Conservation (phyloP, 768 basidiomycete genomes). For the Phylloporus rhodoxanthus region DNA sequence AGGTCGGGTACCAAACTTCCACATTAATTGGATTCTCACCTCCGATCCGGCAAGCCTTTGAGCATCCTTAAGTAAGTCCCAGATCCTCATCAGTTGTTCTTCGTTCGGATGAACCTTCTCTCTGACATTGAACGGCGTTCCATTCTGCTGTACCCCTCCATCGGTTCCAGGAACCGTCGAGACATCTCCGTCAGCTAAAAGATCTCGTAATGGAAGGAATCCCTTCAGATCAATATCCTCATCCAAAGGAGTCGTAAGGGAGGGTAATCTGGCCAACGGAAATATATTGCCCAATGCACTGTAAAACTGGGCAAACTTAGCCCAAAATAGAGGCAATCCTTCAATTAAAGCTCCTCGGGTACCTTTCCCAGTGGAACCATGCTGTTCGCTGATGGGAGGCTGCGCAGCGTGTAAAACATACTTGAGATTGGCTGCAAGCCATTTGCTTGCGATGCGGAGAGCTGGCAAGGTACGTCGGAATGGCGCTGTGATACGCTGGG, state of each 20-base stretch:
- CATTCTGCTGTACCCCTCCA: conserved; percentile 22
- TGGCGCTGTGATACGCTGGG: conserved; percentile 77
- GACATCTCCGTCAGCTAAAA: conserved; percentile 37
- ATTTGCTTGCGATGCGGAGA: conserved; percentile 82
- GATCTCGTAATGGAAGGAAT: conserved; percentile 72
- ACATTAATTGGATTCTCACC: conserved; percentile 36
- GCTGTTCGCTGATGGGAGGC: conserved; percentile 19
- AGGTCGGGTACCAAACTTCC: conserved; percentile 6
- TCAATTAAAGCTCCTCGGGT: conserved; percentile 26
- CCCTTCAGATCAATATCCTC: conserved; percentile 89
- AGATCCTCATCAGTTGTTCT: conserved; percentile 90
- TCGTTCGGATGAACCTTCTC: conserved; percentile 82
- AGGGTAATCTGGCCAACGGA: conserved; percentile 56
- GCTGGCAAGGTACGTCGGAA: conserved; percentile 84
- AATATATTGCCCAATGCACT: conserved; percentile 59
- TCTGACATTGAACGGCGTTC: conserved; percentile 23
- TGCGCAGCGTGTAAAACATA: conserved; percentile 50
- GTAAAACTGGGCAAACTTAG: conserved; percentile 59
- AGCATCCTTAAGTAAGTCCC: conserved; percentile 75
- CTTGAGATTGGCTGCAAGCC: conserved; percentile 73
- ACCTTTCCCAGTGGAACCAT: conserved; percentile 10
- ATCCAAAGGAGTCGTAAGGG: conserved; percentile 60
- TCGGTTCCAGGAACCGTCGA: conserved; percentile 17
- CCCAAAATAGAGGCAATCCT: conserved; percentile 59
- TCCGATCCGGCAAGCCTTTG: conserved; percentile 50